Evolutionary conservation across 345 rosid genomes (phyloP), one percentile per base, ranked within the genome.

Genomic region (Chamaenerion angustifolium): DNA sequence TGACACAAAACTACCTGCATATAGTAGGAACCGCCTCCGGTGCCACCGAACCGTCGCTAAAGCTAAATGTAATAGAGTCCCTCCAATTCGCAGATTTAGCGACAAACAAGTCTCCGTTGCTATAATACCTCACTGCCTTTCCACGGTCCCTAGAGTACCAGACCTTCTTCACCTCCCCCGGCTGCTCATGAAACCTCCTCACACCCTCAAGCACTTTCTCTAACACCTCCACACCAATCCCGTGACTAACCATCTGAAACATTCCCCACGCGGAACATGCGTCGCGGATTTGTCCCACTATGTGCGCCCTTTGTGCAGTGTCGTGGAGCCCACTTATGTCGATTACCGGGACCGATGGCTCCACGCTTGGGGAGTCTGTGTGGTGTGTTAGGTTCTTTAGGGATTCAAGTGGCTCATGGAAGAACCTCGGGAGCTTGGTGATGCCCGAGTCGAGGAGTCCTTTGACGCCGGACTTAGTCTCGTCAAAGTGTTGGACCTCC

Each of bases 201-300:
- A 54, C 40, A 11, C 56, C 66, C 6, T 49, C 45, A 10, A 40
- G 55, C 51, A 59, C 50, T 45, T 50, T 60, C 12, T 60, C 35
- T 35, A 66, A 12, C 16, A 64, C 42, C 4, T 19, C 17, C 0
- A 19, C 13, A 0, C 57, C 47, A 19, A 66, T 66, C 41, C 71
- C 64, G 14, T 71, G 68, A 35, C 53, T 63, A 46, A 57, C 35
- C 14, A 54, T 40, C 18, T 60, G 64, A 43, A 66, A 71, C 48
- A 71, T 59, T 0, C 71, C 66, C 64, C 66, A 59, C 18, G 31
- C 51, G 42, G 14, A 37, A 12, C 52, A 45, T 1, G 76, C 69
- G 2, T 37, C 52, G 15, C 16, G 9, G 11, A 56, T 40, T 44
- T 58, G 1, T 8, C 51, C 45, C 1, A 44, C 16, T 1, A 52